Evolutionary conservation across 306 rosid species (phyloP), one percentile per base, ranked within the genome.

Genomic region (Sophora flavescens): DNA sequence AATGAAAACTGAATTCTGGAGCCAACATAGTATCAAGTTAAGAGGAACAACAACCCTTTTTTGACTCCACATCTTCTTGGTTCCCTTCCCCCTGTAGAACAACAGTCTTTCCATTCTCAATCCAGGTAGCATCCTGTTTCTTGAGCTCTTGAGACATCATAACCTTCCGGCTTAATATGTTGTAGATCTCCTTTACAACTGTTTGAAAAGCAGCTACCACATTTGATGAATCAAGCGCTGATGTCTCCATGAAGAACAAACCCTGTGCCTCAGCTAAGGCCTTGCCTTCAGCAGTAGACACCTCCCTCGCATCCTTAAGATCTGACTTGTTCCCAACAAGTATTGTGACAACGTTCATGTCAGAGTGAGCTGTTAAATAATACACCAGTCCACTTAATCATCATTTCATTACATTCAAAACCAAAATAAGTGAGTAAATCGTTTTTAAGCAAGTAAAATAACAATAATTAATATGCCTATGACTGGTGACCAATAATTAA

Each of bases 281-380:
- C 86, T 87, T 95, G 52, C 98, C 98, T 88, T 95, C 97, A 0
- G 96, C 78, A 2, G 97, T 92, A 36, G 93, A 53, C 63, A 95
- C 98, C 82, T 95, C 97, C 90, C 98, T 90, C 32, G 96, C 92
- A 68, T 94, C 97, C 86, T 89, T 90, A 33, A 92, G 96, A 89
- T 95, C 98, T 32, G 93, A 90, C 81, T 95, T 95, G 91, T 95
- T 95, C 74, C 98, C 98, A 18, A 95, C 92, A 70, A 95, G 98
- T 81, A 95, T 90, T 1, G 96, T 90, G 36, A 92, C 97, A 50
- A 95, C 97, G 77, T 95, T 95, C 98, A 95, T 95, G 85, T 92
- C 97, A 32, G 96, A 95, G 78, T 95, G 98, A 89, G 96, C 98
- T 95, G 96, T 90, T 81, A 75, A 83, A 82, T 68, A 78, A 75